phyloP scores from a whole-genome alignment of 768 basidiomycete genomes.

The Podaxis rugospora region DNA sequence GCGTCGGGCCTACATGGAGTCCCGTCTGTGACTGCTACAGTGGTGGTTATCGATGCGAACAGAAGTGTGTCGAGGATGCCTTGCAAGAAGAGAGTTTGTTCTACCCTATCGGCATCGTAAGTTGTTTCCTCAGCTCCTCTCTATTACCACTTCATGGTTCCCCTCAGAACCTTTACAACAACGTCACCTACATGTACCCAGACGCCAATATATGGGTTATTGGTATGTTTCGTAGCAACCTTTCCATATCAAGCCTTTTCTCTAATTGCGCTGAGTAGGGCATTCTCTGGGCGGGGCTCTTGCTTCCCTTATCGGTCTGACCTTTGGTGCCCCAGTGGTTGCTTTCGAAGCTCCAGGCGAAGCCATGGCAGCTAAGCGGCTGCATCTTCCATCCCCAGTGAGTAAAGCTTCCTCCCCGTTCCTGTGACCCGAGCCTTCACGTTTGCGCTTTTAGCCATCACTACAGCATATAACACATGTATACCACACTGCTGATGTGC shows the following conservation, averaged over 20 bases:
- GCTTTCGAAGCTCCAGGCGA: constrained; percentile 86
- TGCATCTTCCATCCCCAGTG: constrained; percentile 88
- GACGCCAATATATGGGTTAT: constrained; percentile 85
- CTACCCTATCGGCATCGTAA: constrained; percentile 79
- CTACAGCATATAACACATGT: constrained; percentile 79
- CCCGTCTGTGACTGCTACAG: constrained; percentile 88
- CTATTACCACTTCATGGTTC: background rate
- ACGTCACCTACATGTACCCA: constrained; percentile 89
- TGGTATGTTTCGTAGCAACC: background rate
- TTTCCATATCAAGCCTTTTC: background rate
- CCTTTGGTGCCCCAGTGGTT: constrained; percentile 92
- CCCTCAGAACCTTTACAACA: constrained; percentile 83
- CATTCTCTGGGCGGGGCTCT: constrained; percentile 87
- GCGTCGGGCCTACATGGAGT: constrained; percentile 92
- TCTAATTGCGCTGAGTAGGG: constrained; percentile 18
- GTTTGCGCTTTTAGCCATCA: constrained; percentile 44
- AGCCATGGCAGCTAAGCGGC: constrained; percentile 60
- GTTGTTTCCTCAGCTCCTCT: constrained; percentile 21
- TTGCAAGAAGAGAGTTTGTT: constrained; percentile 81
- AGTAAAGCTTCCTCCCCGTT: constrained; percentile 17
- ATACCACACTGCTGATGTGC: constrained; percentile 83
- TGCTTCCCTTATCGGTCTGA: constrained; percentile 77
- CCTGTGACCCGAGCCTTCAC: background rate
- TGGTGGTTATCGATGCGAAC: constrained; percentile 71
- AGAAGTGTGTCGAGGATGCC: constrained; percentile 74